Evolutionary conservation across 192 early-diverging fungal species (phyloP), one percentile per base, ranked within the genome.

Genomic region (Gaertneriomyces sp.): DNA sequence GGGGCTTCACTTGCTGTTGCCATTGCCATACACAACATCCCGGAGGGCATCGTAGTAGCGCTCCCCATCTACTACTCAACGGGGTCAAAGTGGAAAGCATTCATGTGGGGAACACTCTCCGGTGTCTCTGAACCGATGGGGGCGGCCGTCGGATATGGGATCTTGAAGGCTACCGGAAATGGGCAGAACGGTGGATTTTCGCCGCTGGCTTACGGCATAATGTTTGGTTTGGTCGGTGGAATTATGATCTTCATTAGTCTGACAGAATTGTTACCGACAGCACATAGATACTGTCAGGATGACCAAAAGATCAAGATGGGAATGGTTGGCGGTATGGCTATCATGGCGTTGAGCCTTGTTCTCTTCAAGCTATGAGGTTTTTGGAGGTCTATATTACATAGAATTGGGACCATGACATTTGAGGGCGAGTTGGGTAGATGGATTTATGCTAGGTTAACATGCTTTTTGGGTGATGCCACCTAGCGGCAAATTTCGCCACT

Each of bases 21-120:
- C 25, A 79, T 79, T 25, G 53, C 73, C 25, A 51, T 79, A 46
- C 76, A 79, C 70, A 79, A 79, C 55, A 71, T 75, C 52, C 74
- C 67, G 38, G 78, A 79, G 49, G 78, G 78, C 42, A 79, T 79
- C 71, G 75, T 72, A 6, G 75, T 79, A 11, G 78, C 76, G n/a
- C 69, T 79, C 33, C 78, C 78, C 4, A 53, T 79, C 6, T 77
- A 70, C 19, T 74, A 68, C 5, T 50, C 74, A 7, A 73, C 78
- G 2, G 46, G 53, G 5, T 68, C 58, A 10, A 64, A 17, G 17
- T 45, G 19, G 11, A 55, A 77, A 45, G 78, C 77, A 20, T 64
- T 79, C 14, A 63, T 38, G n/a, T 72, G 55, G 75, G 77, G 76
- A 11, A 46, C 77, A n/a, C 44, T 76, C 6, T 74, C 72, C 60